A percentile compares a stretch with the other conserved stretches of the same genome.
Conservation (phyloP, 1,139 yeast genomes). For the Citeromyces hawaiiensis region DNA sequence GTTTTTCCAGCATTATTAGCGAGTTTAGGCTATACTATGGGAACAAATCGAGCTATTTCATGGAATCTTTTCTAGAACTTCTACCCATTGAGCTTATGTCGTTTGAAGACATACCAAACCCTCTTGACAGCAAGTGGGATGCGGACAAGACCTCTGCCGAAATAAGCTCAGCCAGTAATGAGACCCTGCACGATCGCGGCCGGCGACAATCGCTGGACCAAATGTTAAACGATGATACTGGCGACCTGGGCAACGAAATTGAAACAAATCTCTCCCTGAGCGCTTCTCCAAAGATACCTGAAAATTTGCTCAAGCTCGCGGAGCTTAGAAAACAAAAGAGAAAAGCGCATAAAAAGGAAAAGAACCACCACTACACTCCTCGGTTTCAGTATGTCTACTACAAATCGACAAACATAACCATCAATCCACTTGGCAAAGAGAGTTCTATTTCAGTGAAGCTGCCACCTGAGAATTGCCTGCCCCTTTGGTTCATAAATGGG, state of each 20-base stretch:
- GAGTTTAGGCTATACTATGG: constrained; percentile 76
- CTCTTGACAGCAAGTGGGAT: background rate
- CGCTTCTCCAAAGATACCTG: constrained; percentile 59
- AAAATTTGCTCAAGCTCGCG: constrained; percentile 39
- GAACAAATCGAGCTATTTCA: constrained; percentile 60
- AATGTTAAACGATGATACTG: background rate
- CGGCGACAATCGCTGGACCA: background rate
- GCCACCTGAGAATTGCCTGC: constrained; percentile 50
- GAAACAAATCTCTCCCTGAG: constrained; percentile 22
- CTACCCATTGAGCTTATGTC: constrained; percentile 42
- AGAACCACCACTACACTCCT: constrained; percentile 5
- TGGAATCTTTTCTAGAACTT: constrained; percentile 73
- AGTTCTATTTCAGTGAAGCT: constrained; percentile 30
- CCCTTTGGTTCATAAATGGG: constrained; percentile 58
- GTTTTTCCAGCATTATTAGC: constrained; percentile 66
- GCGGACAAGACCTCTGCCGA: background rate
- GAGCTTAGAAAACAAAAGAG: constrained; percentile 34
- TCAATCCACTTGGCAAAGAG: constrained; percentile 17
- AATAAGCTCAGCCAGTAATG: background rate
- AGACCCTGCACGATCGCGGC: background rate
- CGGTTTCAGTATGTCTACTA: background rate
- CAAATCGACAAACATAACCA: constrained; percentile 6
- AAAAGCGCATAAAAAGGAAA: constrained; percentile 8
- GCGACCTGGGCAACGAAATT: background rate
- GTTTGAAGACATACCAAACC: constrained; percentile 15